phyloP scores from a whole-genome alignment of 768 basidiomycete genomes.

The Floccularia luteovirens region DNA sequence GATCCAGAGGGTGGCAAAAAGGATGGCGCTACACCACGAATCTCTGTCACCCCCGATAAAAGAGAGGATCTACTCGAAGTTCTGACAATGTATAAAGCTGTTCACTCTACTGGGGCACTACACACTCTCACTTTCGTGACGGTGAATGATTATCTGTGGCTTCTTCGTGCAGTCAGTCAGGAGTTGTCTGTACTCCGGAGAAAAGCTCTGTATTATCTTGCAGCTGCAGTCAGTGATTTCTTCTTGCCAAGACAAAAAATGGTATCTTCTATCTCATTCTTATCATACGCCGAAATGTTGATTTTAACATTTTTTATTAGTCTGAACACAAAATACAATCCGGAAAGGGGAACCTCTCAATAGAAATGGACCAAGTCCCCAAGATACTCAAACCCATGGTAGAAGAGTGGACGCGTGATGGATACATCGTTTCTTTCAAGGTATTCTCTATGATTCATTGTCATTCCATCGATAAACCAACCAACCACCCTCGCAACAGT shows the following conservation, averaged over 20 bases:
- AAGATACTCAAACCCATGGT: constrained; percentile 93
- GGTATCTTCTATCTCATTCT: constrained; percentile 31
- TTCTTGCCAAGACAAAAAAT: constrained; percentile 89
- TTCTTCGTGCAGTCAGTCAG: constrained; percentile 75
- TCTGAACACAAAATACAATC: constrained; percentile 99
- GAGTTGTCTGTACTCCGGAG: constrained; percentile 66
- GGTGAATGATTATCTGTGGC: constrained; percentile 93
- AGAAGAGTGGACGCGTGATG: constrained; percentile 86
- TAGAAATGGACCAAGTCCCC: constrained; percentile 99
- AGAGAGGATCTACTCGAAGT: constrained; percentile 62
- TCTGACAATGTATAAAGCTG: constrained; percentile 72
- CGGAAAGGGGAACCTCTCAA: constrained; percentile 84
- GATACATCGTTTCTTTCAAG: constrained; percentile 97
- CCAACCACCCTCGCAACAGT: constrained; percentile 44
- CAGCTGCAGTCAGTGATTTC: constrained; percentile 97
- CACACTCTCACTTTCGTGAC: constrained; percentile 89
- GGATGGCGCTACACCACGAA: constrained; percentile 31
- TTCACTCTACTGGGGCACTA: constrained; percentile 65
- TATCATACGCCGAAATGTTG: not conserved
- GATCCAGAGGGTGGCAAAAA: constrained; percentile 11
- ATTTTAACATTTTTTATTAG: constrained; percentile 20
- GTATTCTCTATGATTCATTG: constrained; percentile 28
- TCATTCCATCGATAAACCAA: not conserved
- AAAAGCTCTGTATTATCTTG: constrained; percentile 89
- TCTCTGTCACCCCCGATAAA: constrained; percentile 63